Evolutionary conservation across 139 green algal genomes (phyloP).

Genomic region (Ettlia oleoabundans): DNA sequence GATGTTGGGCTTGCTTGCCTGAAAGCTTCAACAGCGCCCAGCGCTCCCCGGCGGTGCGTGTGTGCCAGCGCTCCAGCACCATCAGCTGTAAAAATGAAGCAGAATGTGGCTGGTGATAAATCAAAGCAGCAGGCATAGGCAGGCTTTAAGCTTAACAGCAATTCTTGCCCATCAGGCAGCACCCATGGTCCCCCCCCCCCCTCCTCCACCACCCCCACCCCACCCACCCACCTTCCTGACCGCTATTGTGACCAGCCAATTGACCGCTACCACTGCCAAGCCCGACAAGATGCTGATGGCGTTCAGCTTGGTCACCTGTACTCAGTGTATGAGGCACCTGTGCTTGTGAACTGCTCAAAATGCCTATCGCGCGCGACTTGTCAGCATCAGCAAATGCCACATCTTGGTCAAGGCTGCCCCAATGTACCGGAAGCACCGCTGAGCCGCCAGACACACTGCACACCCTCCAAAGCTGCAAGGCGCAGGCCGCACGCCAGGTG

Average conservation of each 20-base stretch:
- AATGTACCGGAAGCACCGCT: too few species aligned
- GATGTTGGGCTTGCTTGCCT: too few species aligned
- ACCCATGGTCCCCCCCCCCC: too few species aligned
- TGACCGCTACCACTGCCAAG: constrained; percentile 45
- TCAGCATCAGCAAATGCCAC: too few species aligned
- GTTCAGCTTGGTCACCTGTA: constrained; percentile 32
- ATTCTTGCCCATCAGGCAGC: too few species aligned
- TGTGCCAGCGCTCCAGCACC: constrained; percentile 58
- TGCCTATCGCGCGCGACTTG: too few species aligned
- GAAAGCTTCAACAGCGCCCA: constrained; percentile 60
- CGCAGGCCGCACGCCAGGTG: background rate
- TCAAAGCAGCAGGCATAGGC: background rate
- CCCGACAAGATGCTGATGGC: constrained; percentile 37
- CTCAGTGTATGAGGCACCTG: background rate
- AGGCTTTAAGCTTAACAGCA: too few species aligned
- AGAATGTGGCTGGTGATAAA: background rate
- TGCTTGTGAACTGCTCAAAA: too few species aligned
- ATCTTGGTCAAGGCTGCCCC: too few species aligned
- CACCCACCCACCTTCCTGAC: constrained; percentile 13
- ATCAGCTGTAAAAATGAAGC: constrained; percentile 31
- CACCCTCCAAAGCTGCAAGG: background rate
- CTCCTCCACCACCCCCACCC: background rate
- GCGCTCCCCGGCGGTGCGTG: constrained; percentile 44
- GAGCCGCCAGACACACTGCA: background rate
- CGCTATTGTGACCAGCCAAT: constrained; percentile 41